Evolutionary conservation across 2,329 filamentous ascomycete genomes (phyloP), one percentile per base, ranked within the genome.

Genomic region (Elsinoe necatrix): DNA sequence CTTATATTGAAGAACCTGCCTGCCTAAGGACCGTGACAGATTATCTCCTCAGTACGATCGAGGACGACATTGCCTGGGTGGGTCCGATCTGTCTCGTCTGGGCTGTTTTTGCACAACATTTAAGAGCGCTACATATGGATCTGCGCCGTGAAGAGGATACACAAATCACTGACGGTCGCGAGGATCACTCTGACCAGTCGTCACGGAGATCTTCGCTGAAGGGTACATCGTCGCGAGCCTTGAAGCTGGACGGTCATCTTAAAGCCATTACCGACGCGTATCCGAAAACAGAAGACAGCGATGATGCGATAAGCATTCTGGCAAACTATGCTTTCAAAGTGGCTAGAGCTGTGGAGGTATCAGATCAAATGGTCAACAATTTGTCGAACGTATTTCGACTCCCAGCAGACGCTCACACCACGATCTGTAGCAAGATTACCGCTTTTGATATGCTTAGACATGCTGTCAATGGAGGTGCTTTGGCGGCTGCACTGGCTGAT

Each of bases 61-160:
- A 76, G 25, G 67, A 72, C 18, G 78, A 78, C 14, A 75, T 81
- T n/a, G 74, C 77, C 35, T 81, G 81, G 34, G 86, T 87, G 18
- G 83, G 81, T 56, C 88, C 89, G 1, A 82, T 87, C 16, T 79
- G 89, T 18, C 87, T 95, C 62, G 82, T 87, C 2, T 97, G 91
- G 91, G 83, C 85, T 3, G 75, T 92, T 48, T 80, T 95, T 23
- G 75, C 91, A 8, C 81, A 86, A 64, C 78, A 80, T 23, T 82
- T 93, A 73, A 81, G 82, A 18, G 25, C 25, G 12, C 9, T 37
- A 8, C 29, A 21, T 12, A 12, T 23, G 4, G 41, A 45, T 23
- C 23, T 27, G 34, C 25, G 23, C 3, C 20, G 21, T 21, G 31
- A 54, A 11, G 34, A 21, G 7, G 12, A n/a, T 25, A 5, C 23